Percentiles rank a stretch among this genome's conserved stretches.
These are phyloP conservation scores for Rhizopogon vinicolor DNA, from an alignment of 768 basidiomycete species.

Conservation along the genomic window DNA sequence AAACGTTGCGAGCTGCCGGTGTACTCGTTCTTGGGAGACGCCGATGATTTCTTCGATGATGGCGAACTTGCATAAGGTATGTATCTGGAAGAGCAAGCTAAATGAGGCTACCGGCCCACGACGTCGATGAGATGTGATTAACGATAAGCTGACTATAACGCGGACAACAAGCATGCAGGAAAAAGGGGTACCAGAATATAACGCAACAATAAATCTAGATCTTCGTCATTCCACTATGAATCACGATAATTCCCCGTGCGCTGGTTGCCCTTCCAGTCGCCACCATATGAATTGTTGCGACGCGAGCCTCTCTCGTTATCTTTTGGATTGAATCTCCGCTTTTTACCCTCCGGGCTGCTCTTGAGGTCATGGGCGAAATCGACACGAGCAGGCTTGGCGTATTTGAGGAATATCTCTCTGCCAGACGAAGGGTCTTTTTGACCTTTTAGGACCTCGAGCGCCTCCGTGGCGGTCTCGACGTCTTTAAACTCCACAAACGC, in stretches of 20 bases:
- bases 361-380: neutral
- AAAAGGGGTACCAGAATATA: neutral
- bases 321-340: neutral
- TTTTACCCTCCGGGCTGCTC: neutral
- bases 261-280: neutral
- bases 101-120: neutral
- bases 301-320: neutral
- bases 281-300: neutral
- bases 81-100: too few relatives aligned
- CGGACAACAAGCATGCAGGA: neutral
- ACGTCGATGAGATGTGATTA: neutral
- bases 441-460: constrained; percentile 37
- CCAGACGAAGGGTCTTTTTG: constrained; percentile 2
- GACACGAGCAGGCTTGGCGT: constrained; percentile 11
- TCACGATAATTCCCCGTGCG: neutral
- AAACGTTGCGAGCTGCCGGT: too few relatives aligned
- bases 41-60: too few relatives aligned
- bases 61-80: too few relatives aligned
- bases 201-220: neutral
- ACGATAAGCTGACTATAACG: neutral
- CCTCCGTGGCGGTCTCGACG: constrained; percentile 43
- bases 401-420: constrained; percentile 5
- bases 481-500: constrained; percentile 54
- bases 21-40: too few relatives aligned
- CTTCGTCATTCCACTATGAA: neutral